phyloP scores from a whole-genome alignment of 2,329 filamentous ascomycete genomes.

The Aspergillus novofumigatus region DNA sequence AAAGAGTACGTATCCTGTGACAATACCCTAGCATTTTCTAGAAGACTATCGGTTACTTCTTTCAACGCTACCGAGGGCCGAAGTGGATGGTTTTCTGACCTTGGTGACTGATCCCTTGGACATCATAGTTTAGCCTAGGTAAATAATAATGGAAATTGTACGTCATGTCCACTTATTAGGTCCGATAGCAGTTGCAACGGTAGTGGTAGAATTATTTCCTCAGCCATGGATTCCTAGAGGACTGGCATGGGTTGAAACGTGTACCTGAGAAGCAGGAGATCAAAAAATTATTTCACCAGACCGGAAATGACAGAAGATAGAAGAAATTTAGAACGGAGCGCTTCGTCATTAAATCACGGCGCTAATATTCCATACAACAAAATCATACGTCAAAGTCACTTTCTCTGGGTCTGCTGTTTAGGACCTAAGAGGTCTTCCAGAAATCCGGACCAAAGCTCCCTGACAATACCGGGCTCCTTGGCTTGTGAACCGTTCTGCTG shows the following conservation, averaged over 20 bases:
- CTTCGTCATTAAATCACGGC: conserved; percentile 2
- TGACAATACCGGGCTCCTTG: conserved; percentile 27
- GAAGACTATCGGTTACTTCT: background rate
- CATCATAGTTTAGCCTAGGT: background rate
- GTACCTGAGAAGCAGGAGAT: no score
- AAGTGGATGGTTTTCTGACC: background rate
- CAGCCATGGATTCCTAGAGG: background rate
- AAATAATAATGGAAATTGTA: background rate
- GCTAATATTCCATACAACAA: conserved; percentile 8
- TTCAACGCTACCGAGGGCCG: background rate
- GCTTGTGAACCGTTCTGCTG: conserved; percentile 28
- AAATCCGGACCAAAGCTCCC: conserved; percentile 35
- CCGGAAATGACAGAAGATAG: background rate
- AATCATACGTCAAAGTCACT: conserved; percentile 10
- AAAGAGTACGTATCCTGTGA: no score
- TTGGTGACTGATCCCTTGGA: background rate
- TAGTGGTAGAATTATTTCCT: background rate
- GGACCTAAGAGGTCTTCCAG: conserved; percentile 37
- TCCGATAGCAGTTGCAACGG: background rate
- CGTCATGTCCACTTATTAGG: background rate
- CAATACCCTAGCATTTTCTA: background rate
- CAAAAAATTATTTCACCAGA: background rate
- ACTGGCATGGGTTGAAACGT: no score
- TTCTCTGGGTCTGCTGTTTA: conserved; percentile 22
- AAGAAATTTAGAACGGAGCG: conserved; percentile 1